Base-by-base conservation (phyloP, 192 early-diverging fungal species). In the Jimgerdemannia flammicorona region DNA sequence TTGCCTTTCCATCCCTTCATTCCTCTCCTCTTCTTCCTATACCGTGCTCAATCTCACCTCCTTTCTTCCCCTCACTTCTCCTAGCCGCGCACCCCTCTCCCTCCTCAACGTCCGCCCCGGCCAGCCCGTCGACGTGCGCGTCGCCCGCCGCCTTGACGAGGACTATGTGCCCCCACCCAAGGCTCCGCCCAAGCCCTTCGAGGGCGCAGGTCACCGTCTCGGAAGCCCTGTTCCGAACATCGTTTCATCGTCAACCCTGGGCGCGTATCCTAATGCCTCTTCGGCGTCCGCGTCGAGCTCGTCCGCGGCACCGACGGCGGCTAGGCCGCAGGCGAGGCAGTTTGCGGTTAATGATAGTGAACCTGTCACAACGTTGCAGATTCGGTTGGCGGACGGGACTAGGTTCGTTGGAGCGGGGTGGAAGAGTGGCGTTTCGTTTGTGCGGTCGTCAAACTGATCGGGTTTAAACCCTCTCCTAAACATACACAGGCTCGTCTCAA, bases 111-210 rank as follows among this genome's bases (percentile, higher is more conserved):
- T 98, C 19, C 88, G 84, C 3, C 91, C 90, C 43, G 96, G 95
- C 40, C 96, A 98, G 77, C 93, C 89, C 29, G 97, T 99, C 2
- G 94, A 96, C 75, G 89, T 99, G 80, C 84, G 90, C 64, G 95
- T 99, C 3, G 85, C 89, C 17, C 88, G 91, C 64, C 90, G 92
- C 44, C 81, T 94, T 75, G 89, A 95, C 40, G 95, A 99, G 78
- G 92, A 97, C 71, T 99, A 94, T 77, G 81, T 86, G 67, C 92
- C 92, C 41, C 94, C 95, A 19, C 89, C 93, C 65, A 94, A 93
- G 76, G 88, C 91, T 4, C 88, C 90, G 44, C 78, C 89, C 40
- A 87, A 89, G 69, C 88, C 95, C 18, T 97, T 98, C 81, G 84
- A 86, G 29, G 95, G 96, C 2, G 70, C 87, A 4, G 96, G 97